Percentiles rank a stretch among this genome's conserved stretches.
phyloP scores from a whole-genome alignment of 768 basidiomycete species.

The Boletus vinaceobasis region DNA sequence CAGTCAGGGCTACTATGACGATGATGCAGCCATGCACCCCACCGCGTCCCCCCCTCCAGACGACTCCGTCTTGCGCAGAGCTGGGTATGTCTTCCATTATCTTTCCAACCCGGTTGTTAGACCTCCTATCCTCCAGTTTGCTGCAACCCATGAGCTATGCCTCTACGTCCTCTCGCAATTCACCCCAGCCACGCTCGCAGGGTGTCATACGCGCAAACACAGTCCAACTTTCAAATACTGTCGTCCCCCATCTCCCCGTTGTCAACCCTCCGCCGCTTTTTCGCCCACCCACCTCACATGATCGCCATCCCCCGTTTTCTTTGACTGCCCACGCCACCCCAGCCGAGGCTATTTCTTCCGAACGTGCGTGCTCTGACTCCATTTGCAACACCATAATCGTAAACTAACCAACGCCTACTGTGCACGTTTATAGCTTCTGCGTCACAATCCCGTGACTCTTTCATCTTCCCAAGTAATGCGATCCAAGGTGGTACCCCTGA shows the following conservation, averaged over 20 bases:
- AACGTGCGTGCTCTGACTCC: constrained; percentile 22
- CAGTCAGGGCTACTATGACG: constrained; percentile 2
- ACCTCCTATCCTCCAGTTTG: constrained; percentile 38
- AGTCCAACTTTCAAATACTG: constrained; percentile 56
- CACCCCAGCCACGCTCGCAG: constrained; percentile 47
- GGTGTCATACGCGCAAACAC: constrained; percentile 64
- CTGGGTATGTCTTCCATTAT: constrained; percentile 43
- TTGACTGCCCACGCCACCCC: constrained; percentile 14
- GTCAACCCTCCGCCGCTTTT: neutral
- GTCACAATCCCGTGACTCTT: constrained; percentile 32
- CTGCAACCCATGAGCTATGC: constrained; percentile 53
- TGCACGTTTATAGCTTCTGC: constrained; percentile 25
- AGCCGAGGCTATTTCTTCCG: constrained; percentile 17
- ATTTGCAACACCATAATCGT: constrained; percentile 8
- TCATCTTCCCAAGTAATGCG: constrained; percentile 37
- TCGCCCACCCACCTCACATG: neutral
- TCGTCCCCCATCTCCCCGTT: constrained; percentile 25
- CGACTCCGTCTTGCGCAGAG: constrained; percentile 46
- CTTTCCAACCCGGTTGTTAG: neutral
- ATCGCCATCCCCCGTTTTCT: neutral
- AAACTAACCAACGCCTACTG: constrained; percentile 2
- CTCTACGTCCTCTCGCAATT: constrained; percentile 22
- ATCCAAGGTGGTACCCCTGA: constrained; percentile 25
- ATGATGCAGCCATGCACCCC: constrained; percentile 11
- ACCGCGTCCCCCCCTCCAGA: constrained; percentile 28